Evolutionary conservation across 345 rosid genomes (phyloP).

Genomic region (Jatropha curcas): DNA sequence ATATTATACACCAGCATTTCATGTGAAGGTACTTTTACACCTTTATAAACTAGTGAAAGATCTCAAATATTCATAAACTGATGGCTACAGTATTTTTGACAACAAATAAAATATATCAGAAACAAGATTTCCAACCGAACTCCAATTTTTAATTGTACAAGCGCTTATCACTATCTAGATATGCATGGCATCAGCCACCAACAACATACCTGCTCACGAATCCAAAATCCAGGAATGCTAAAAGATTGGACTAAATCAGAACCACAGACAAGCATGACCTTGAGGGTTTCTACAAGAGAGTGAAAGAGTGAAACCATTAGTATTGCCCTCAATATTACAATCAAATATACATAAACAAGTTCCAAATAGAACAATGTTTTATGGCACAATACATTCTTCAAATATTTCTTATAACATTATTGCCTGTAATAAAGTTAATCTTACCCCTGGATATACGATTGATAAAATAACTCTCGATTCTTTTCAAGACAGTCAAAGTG

Average conservation of each 20-base stretch:
- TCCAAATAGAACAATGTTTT: not conserved
- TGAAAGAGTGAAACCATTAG: constrained; percentile 8
- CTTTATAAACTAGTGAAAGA: not conserved
- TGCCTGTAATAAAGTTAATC: not conserved
- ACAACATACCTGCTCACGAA: constrained; percentile 68
- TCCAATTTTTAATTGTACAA: not conserved
- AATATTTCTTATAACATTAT: not conserved
- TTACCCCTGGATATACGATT: constrained; percentile 47
- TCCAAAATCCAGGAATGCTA: constrained; percentile 76
- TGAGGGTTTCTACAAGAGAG: constrained; percentile 54
- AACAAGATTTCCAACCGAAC: not conserved
- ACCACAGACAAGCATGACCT: constrained; percentile 87
- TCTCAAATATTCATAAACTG: not conserved
- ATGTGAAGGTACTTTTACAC: not conserved
- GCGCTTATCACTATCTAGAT: not conserved
- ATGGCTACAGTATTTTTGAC: not conserved
- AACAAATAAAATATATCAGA: not conserved
- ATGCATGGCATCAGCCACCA: not conserved
- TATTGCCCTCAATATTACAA: not conserved
- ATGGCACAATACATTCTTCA: not conserved
- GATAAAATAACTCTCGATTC: constrained; percentile 54
- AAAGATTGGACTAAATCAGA: constrained; percentile 87
- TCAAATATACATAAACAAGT: not conserved
- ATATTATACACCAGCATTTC: not conserved
- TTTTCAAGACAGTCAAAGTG: constrained; percentile 55